These are phyloP conservation scores for Rhynchosporium graminicola DNA, from an alignment of 2,329 filamentous ascomycete genomes.

Conservation along the genomic window DNA sequence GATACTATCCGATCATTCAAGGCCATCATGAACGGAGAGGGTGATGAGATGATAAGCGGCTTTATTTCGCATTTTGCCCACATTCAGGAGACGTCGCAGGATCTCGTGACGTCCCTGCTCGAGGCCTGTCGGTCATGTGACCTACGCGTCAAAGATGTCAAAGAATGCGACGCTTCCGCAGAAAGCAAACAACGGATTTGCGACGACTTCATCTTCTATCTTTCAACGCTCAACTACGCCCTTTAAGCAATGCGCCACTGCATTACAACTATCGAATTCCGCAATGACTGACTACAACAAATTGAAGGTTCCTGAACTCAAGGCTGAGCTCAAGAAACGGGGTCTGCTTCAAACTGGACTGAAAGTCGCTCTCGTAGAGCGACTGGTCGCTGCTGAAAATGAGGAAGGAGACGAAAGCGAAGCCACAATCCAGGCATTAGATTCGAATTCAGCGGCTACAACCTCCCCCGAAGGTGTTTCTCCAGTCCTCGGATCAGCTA, in stretches of 20 bases:
- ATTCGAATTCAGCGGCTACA: constrained; percentile 28
- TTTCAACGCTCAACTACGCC: not conserved
- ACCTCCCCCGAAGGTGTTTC: constrained; percentile 34
- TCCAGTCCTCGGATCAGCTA: constrained; percentile 22
- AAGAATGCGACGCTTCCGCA: too few species aligned
- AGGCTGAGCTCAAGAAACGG: constrained; percentile 71
- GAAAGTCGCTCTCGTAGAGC: constrained; percentile 70
- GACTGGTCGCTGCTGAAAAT: constrained; percentile 52
- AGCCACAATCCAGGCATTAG: constrained; percentile 34
- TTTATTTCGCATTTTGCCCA: too few species aligned
- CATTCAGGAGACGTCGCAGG: too few species aligned
- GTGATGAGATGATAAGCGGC: too few species aligned
- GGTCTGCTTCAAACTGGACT: constrained; percentile 70
- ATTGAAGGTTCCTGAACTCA: constrained; percentile 74
- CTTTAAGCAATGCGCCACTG: constrained; percentile 29
- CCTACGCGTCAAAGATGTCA: too few species aligned
- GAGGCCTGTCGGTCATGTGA: too few species aligned
- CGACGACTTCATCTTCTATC: too few species aligned
- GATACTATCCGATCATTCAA: too few species aligned
- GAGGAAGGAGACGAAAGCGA: constrained; percentile 41
- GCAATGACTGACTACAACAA: constrained; percentile 55
- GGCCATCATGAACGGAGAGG: too few species aligned
- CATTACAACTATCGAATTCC: constrained; percentile 1
- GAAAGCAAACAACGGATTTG: too few species aligned
- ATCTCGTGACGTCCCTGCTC: too few species aligned